Evolutionary conservation across 345 rosid genomes (phyloP), one percentile per base, ranked within the genome.

Genomic region (Eucalyptus sideroxylon): DNA sequence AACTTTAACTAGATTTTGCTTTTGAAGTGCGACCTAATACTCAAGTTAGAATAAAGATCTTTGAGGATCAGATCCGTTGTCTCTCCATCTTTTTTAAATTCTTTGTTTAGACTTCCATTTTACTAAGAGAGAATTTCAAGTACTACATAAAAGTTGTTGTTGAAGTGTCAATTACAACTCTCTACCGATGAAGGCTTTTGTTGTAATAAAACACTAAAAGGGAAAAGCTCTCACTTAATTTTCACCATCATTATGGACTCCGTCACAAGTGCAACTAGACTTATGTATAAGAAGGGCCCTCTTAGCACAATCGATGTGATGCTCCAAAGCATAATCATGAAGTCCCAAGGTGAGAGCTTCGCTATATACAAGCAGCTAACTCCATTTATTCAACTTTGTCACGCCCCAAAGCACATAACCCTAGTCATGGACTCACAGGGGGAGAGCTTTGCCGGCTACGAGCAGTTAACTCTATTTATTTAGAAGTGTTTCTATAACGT

Each of bases 71-170:
- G 16, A 21, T 37, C 1, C 0, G 5, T 19, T 37, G 7, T 37
- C 45, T 77, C 47, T 77, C 27, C 45, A 3, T 77, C 47, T 11
- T 6, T 40, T 5, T 19, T 2, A 5, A 19, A 19, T 37, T 37
- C 45, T 19, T 11, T 3, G 1, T 72, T 19, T 72, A 72, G 83
- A 19, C 8, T 37, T 19, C 7, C 14, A 37, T 77, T 10, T 34
- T 37, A 37, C 9, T 3, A 0, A 6, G 83, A 37, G 45, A 37
- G 47, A 37, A 77, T 37, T 77, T 40, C 16, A 7, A 11, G 47
- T 40, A 6, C 45, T 6, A 19, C 4, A 37, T 6, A 0, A 2
- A 19, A 72, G 3, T 3, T 77, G 14, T 3, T 19, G 27, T 77
- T 5, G 15, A 37, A 19, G 11, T 34, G 21, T 69, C 13, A 5